Conservation (phyloP, 73 alveolate genomes). For the Blepharisma japonicum region DNA sequence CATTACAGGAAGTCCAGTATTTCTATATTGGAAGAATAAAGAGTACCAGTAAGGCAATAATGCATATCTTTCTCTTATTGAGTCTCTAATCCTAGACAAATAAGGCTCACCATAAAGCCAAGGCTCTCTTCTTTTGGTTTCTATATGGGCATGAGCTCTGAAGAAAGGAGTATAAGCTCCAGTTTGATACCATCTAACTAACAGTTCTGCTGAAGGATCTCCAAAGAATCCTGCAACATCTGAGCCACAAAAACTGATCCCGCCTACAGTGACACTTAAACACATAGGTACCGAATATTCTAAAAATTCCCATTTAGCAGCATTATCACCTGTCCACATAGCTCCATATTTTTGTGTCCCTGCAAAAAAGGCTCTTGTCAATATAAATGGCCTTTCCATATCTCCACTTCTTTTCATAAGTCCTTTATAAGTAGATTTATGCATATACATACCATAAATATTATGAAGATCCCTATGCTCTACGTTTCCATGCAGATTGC, state of each 20-base stretch:
- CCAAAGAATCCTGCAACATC: slow-evolving; percentile 87
- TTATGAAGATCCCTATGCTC: slow-evolving; percentile 91
- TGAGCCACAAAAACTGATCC: slow-evolving; percentile 81
- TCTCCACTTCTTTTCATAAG: slow-evolving; percentile 66
- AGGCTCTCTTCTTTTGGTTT: slow-evolving; percentile 83
- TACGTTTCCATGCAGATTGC: slow-evolving; percentile 59
- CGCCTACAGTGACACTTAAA: slow-evolving; percentile 74
- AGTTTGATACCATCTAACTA: slow-evolving; percentile 72
- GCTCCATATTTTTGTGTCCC: slow-evolving; percentile 90
- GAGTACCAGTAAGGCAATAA: slow-evolving; percentile 54
- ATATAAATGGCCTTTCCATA: slow-evolving; percentile 72
- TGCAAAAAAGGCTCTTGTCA: slow-evolving; percentile 81
- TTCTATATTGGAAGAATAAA: slow-evolving; percentile 35
- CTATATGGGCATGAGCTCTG: slow-evolving; percentile 83
- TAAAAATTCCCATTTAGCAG: slow-evolving; percentile 63
- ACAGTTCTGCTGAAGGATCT: slow-evolving; percentile 56
- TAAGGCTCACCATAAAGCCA: slow-evolving; percentile 53
- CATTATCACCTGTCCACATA: slow-evolving; percentile 92
- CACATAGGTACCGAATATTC: slow-evolving; percentile 75
- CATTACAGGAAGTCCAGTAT: slow-evolving; percentile 40
- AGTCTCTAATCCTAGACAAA: slow-evolving; percentile 31
- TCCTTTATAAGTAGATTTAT: slow-evolving; percentile 75
- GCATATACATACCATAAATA: slow-evolving; percentile 78
- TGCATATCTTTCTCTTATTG: slow-evolving; percentile 48
- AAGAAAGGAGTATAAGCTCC: slow-evolving; percentile 80